Evolutionary conservation across 176 grass and related monocot genomes (phyloP).

Genomic region (Eleusine coracana): DNA sequence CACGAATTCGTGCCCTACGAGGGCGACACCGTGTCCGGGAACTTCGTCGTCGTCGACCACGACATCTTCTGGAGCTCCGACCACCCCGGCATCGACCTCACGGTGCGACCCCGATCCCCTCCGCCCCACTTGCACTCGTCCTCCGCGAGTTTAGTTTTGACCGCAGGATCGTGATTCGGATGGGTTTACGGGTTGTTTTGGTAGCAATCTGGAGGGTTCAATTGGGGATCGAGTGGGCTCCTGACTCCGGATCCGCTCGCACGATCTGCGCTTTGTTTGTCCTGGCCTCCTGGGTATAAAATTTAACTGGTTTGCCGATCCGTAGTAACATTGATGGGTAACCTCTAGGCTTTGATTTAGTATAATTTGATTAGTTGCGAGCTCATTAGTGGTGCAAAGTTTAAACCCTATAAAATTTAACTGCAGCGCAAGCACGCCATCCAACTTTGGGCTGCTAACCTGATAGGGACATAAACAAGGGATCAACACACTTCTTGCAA

Average conservation of each 20-base stretch:
- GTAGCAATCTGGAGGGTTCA: conserved; percentile 33
- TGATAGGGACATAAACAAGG: no score
- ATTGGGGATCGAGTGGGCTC: conserved; percentile 6
- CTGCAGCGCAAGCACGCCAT: no score
- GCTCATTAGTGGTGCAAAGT: neutral
- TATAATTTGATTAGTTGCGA: conserved; percentile 3
- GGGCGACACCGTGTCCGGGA: conserved; percentile 86
- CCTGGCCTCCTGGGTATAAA: neutral
- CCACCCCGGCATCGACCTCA: conserved; percentile 94
- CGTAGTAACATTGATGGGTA: neutral
- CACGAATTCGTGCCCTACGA: conserved; percentile 98
- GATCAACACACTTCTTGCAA: no score
- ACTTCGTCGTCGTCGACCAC: conserved; percentile 99
- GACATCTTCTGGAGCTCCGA: conserved; percentile 98
- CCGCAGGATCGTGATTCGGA: neutral
- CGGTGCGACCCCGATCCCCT: conserved; percentile 44
- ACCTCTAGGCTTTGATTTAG: neutral
- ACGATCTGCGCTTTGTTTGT: conserved; percentile 9
- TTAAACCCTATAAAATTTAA: no score
- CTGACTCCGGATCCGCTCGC: neutral
- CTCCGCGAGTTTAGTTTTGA: neutral
- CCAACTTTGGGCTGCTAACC: no score
- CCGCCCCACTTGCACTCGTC: neutral
- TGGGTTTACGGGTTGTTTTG: conserved; percentile 32
- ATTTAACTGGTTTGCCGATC: neutral